Conservation (phyloP, 345 rosid genomes). For the Cardamine resedifolia region DNA sequence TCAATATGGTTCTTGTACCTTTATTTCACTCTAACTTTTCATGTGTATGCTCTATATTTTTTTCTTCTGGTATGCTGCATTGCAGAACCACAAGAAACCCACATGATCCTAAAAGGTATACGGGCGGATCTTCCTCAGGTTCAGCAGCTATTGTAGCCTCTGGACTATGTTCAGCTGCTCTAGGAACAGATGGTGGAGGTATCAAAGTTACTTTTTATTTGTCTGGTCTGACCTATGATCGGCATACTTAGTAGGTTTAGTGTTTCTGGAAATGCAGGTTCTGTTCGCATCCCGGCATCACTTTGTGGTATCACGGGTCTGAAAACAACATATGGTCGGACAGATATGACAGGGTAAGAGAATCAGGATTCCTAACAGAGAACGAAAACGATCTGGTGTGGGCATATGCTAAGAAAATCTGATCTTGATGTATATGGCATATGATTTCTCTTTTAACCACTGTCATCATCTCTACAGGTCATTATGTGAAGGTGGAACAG, state of each 20-base stretch:
- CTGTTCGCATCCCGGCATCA: conserved; percentile 75
- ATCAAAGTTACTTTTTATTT: conserved; percentile 23
- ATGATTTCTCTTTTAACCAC: conserved; percentile 1
- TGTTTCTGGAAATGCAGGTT: conserved; percentile 56
- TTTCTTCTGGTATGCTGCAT: neutral
- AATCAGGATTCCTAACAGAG: neutral
- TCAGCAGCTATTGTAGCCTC: conserved; percentile 91
- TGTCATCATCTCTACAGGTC: conserved; percentile 49
- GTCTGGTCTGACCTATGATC: conserved; percentile 3
- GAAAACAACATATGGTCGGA: conserved; percentile 83
- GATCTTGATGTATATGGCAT: neutral
- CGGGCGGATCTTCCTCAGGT: conserved; percentile 96
- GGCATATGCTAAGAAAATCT: neutral
- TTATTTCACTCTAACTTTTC: neutral
- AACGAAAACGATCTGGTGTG: neutral
- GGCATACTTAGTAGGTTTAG: conserved; percentile 14
- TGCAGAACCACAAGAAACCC: conserved; percentile 93
- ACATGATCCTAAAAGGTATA: conserved; percentile 76
- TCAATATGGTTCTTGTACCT: neutral
- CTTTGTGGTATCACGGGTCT: conserved; percentile 87
- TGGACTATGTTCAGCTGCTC: conserved; percentile 89
- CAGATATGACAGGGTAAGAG: conserved; percentile 69
- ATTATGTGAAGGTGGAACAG: conserved; percentile 68
- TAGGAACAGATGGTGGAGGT: conserved; percentile 99
- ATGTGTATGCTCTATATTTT: neutral